These are phyloP conservation scores for Lepiota subincarnata DNA, from an alignment of 768 basidiomycete species.

Conservation along the genomic window DNA sequence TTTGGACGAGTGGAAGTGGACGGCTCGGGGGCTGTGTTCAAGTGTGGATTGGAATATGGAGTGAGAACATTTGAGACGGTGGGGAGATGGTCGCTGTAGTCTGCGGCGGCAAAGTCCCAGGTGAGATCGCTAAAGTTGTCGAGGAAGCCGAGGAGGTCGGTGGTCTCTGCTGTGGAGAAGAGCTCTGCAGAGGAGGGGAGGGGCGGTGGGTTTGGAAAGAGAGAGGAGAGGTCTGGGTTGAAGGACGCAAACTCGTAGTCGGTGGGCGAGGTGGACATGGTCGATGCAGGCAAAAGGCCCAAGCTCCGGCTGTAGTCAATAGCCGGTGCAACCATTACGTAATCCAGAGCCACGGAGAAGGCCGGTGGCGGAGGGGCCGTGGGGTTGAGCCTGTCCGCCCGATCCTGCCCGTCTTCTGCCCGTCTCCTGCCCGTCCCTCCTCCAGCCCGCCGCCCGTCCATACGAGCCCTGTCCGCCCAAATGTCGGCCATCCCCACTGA, in stretches of 20 bases:
- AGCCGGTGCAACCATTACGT: slow-evolving; percentile 6
- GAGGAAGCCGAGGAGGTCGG: slow-evolving; percentile 76
- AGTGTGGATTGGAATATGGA: slow-evolving; percentile 47
- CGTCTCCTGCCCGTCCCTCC: slow-evolving; percentile 23
- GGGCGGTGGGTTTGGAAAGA: slow-evolving; percentile 62
- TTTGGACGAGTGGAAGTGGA: slow-evolving; percentile 34
- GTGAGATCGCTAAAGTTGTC: slow-evolving; percentile 65
- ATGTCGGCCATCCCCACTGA: slow-evolving; percentile 78
- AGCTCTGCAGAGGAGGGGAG: slow-evolving; percentile 72
- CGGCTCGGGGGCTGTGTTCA: slow-evolving; percentile 38
- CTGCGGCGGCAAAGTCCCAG: slow-evolving; percentile 47
- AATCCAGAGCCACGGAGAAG: too few species aligned
- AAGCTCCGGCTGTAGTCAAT: background rate
- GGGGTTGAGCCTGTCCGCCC: slow-evolving; percentile 5
- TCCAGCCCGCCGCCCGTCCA: slow-evolving; percentile 21
- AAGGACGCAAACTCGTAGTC: slow-evolving; percentile 68
- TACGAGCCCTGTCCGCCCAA: slow-evolving; percentile 32
- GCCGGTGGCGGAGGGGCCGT: background rate
- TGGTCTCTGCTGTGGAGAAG: slow-evolving; percentile 74
- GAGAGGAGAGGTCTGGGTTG: slow-evolving; percentile 50
- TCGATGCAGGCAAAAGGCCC: background rate
- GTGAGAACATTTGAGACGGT: slow-evolving; percentile 24
- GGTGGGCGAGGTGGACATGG: slow-evolving; percentile 33
- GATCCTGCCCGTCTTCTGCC: slow-evolving; percentile 16
- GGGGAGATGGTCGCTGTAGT: slow-evolving; percentile 23